phyloP scores from a whole-genome alignment of 352 stramenopile species.

The Pythium sukuiense region DNA sequence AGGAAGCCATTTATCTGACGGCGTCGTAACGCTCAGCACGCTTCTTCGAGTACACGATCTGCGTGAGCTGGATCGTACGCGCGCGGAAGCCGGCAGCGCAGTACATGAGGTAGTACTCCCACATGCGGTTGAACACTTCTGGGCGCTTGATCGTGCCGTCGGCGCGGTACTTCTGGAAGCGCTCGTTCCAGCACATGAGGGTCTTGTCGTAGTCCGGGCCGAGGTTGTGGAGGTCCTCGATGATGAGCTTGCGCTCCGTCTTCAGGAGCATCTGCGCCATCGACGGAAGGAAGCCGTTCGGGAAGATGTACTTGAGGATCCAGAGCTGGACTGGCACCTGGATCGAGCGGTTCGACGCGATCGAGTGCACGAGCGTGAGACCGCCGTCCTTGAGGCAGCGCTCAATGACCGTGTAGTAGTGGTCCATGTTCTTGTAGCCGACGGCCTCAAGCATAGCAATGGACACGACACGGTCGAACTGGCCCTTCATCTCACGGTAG shows the following conservation, averaged over 20 bases:
- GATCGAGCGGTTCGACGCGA: conserved; percentile 80
- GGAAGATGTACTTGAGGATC: conserved; percentile 93
- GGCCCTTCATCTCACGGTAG: conserved; percentile 86
- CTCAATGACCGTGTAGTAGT: conserved; percentile 83
- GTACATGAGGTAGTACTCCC: conserved; percentile 90
- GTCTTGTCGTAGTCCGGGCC: conserved; percentile 90
- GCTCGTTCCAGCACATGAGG: conserved; percentile 86
- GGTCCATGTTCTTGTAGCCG: conserved; percentile 86
- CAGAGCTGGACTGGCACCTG: conserved; percentile 84
- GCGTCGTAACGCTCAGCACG: conserved; percentile 76
- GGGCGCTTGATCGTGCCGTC: conserved; percentile 74
- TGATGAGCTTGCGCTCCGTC: conserved; percentile 75
- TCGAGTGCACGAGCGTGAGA: conserved; percentile 79
- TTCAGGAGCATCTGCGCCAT: conserved; percentile 73
- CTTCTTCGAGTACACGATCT: conserved; percentile 89
- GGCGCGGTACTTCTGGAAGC: conserved; percentile 82
- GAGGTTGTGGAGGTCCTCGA: conserved; percentile 87
- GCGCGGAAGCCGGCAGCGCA: conserved; percentile 89
- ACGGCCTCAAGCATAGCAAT: conserved; percentile 91
- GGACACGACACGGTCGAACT: conserved; percentile 88
- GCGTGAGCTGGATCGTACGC: conserved; percentile 81
- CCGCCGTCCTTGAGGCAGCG: conserved; percentile 83
- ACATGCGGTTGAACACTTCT: conserved; percentile 88
- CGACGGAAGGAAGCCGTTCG: conserved; percentile 85
- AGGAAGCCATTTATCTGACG: conserved; percentile 52